A percentile compares a stretch with the other conserved stretches of the same genome.
These are phyloP conservation scores for Harringtonia aguacate DNA, from an alignment of 2,329 filamentous ascomycete species.

Conservation along the genomic window DNA sequence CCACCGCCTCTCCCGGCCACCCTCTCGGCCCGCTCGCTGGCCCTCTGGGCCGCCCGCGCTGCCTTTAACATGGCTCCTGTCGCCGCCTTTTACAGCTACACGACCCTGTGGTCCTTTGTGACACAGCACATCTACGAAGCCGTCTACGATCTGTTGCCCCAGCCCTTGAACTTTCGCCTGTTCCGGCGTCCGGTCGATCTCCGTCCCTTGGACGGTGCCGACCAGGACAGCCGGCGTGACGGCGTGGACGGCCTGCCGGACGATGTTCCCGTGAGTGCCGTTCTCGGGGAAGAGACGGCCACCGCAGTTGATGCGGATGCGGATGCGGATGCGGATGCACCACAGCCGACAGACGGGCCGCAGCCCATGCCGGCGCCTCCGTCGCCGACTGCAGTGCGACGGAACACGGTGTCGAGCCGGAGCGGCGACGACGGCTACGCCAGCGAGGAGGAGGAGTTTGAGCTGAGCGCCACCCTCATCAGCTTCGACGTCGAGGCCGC, in stretches of 20 bases:
- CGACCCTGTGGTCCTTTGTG: constrained; percentile 24
- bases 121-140: constrained; percentile 24
- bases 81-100: constrained; percentile 32
- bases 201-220: neutral
- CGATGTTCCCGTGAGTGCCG: too few species aligned
- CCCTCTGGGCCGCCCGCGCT: constrained; percentile 31
- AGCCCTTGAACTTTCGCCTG: constrained; percentile 12
- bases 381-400: neutral
- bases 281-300: neutral
- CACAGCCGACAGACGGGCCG: neutral
- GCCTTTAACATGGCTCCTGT: constrained; percentile 36
- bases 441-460: constrained; percentile 42
- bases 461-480: constrained; percentile 45
- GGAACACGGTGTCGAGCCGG: constrained; percentile 31
- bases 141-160: constrained; percentile 29
- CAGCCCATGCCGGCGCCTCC: neutral
- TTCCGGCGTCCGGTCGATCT: neutral
- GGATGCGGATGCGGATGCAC: neutral
- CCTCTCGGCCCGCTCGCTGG: constrained; percentile 25
- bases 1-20: constrained; percentile 31
- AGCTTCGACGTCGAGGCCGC: constrained; percentile 51
- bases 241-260: neutral
- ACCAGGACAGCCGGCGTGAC: neutral
- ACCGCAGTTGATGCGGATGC: neutral
- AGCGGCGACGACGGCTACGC: constrained; percentile 36